A percentile compares a stretch with the other conserved stretches of the same genome.
Evolutionary conservation across 306 rosid species (phyloP).

Genomic region (Pachyrhizus erosus): DNA sequence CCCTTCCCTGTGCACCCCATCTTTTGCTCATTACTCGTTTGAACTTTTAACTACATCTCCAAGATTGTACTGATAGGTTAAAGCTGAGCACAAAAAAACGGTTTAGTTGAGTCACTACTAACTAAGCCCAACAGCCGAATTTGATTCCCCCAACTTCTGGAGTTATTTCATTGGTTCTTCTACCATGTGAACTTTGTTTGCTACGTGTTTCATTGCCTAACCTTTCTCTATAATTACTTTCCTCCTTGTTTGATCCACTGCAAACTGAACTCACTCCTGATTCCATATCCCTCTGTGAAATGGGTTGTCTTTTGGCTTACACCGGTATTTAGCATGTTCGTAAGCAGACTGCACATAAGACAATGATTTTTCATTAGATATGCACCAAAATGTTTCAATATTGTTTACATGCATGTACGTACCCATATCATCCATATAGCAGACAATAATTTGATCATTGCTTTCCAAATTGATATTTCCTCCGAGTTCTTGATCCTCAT

Average conservation of each 20-base stretch:
- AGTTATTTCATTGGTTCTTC: too few relatives aligned
- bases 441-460: slow-evolving; percentile 48
- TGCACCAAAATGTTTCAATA: not conserved
- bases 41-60: not conserved
- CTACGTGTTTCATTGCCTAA: slow-evolving; percentile 40
- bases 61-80: too few relatives aligned
- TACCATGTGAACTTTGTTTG: slow-evolving; percentile 34
- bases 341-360: slow-evolving; percentile 65
- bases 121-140: too few relatives aligned
- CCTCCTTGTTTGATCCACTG: not conserved
- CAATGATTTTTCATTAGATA: not conserved
- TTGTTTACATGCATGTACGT: too few relatives aligned
- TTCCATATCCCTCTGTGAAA: slow-evolving; percentile 62
- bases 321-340: slow-evolving; percentile 71
- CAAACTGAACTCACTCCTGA: slow-evolving; percentile 36
- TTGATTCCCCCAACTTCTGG: too few relatives aligned
- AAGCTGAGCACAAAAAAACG: too few relatives aligned
- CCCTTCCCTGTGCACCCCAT: not conserved
- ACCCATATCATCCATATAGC: too few relatives aligned
- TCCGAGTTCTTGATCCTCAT: slow-evolving; percentile 62
- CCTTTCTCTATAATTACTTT: slow-evolving; percentile 26
- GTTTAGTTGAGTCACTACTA: too few relatives aligned
- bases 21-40: not conserved
- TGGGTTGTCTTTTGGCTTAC: slow-evolving; percentile 61
- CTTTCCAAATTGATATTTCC: slow-evolving; percentile 63